These are phyloP conservation scores for Myxozyma monticola DNA, from an alignment of 805 yeast genomes.

Conservation along the genomic window DNA sequence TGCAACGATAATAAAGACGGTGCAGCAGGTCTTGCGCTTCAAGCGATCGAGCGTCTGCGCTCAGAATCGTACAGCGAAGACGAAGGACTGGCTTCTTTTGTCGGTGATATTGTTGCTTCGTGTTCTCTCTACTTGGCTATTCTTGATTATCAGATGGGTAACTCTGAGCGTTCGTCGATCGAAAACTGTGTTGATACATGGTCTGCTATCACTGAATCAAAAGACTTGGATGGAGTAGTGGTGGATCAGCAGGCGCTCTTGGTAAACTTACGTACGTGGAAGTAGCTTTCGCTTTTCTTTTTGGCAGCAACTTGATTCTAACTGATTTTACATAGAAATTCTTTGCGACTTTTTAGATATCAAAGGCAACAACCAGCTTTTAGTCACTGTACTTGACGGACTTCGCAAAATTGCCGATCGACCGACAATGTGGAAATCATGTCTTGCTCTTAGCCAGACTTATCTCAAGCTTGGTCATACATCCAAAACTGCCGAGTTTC, in stretches of 20 bases:
- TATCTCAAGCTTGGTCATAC: conserved; percentile 14
- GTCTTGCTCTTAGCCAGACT: neutral
- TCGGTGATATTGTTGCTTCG: conserved; percentile 11
- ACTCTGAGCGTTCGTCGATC: neutral
- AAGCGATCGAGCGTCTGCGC: neutral
- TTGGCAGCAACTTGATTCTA: neutral
- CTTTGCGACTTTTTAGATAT: conserved; percentile 10
- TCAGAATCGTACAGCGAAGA: neutral
- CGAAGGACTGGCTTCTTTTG: conserved; percentile 1
- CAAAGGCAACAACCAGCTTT: conserved; percentile 6
- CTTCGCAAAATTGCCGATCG: too few species aligned
- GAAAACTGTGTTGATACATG: conserved; percentile 1
- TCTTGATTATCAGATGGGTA: conserved; percentile 7
- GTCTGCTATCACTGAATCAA: neutral
- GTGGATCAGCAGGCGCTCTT: conserved; percentile 4
- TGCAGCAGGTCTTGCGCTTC: neutral
- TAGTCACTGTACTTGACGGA: too few species aligned
- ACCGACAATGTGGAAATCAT: neutral
- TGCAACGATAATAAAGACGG: neutral
- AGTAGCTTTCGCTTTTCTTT: too few species aligned
- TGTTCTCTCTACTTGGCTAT: conserved; percentile 5
- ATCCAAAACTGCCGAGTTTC: conserved; percentile 4
- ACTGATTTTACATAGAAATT: conserved; percentile 3
- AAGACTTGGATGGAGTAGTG: neutral
- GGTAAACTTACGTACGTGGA: conserved; percentile 9